These are phyloP conservation scores for Penicillium riverlandense DNA, from an alignment of 495 filamentous ascomycete genomes.

Conservation along the genomic window DNA sequence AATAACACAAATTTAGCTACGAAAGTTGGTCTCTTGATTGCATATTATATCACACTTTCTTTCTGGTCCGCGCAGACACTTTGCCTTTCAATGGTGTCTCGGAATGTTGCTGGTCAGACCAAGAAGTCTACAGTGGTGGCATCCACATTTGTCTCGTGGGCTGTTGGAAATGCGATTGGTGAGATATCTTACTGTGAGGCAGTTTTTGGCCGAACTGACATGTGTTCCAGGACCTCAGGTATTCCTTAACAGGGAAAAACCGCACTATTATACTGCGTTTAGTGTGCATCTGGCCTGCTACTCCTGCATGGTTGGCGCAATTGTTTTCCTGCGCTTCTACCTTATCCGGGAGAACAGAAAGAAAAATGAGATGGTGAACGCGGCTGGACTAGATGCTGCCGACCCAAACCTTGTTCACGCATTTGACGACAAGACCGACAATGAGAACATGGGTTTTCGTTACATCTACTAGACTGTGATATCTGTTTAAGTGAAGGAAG, in stretches of 20 bases:
- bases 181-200: not conserved
- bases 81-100: slow-evolving; percentile 50
- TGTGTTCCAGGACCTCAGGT: slow-evolving; percentile 38
- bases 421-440: slow-evolving; percentile 44
- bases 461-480: slow-evolving; percentile 38
- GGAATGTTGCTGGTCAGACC: slow-evolving; percentile 63
- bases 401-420: slow-evolving; percentile 29
- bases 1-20: slow-evolving; percentile 38
- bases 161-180: slow-evolving; percentile 32
- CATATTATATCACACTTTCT: slow-evolving; percentile 55
- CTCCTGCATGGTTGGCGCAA: slow-evolving; percentile 24
- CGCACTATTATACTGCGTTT: slow-evolving; percentile 34
- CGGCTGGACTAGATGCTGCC: slow-evolving; percentile 16
- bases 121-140: slow-evolving; percentile 53
- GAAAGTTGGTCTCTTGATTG: slow-evolving; percentile 51
- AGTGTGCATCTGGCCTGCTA: slow-evolving; percentile 38
- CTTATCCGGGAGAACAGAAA: slow-evolving; percentile 29
- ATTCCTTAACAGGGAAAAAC: slow-evolving; percentile 30
- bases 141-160: slow-evolving; percentile 36
- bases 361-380: slow-evolving; percentile 28
- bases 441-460: slow-evolving; percentile 39
- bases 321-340: slow-evolving; percentile 32
- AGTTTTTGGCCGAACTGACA: not conserved
- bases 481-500: too few relatives aligned
- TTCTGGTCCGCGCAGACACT: slow-evolving; percentile 54